Evolutionary conservation across 2,329 filamentous ascomycete species (phyloP).

Genomic region (Phialophora expanda): DNA sequence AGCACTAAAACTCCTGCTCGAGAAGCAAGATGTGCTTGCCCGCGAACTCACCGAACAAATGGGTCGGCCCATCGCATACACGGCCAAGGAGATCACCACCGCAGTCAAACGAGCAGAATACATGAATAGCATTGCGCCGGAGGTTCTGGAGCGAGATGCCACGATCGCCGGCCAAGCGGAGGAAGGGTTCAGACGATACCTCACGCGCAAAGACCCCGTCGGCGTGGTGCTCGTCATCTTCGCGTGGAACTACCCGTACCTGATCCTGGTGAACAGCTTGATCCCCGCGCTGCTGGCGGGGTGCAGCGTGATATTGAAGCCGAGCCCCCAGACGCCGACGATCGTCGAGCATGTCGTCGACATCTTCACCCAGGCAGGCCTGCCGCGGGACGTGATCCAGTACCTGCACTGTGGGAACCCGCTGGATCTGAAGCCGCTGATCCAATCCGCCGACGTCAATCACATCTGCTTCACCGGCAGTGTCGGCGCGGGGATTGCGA

Average conservation of each 20-base stretch:
- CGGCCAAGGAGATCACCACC: constrained; percentile 80
- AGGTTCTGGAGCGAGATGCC: constrained; percentile 74
- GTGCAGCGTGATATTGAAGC: constrained; percentile 91
- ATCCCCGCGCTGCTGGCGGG: constrained; percentile 89
- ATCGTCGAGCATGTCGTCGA: constrained; percentile 82
- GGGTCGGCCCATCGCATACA: constrained; percentile 89
- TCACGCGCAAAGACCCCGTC: constrained; percentile 78
- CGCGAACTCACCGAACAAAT: constrained; percentile 91
- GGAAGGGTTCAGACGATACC: constrained; percentile 86
- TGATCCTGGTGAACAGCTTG: constrained; percentile 90
- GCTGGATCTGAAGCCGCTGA: constrained; percentile 74
- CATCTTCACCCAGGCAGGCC: constrained; percentile 78
- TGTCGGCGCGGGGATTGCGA: constrained; percentile 81
- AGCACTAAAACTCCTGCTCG: constrained; percentile 72
- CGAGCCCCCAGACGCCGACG: constrained; percentile 91
- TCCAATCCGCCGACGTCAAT: constrained; percentile 75
- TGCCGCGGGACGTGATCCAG: constrained; percentile 83
- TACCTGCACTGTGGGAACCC: constrained; percentile 89
- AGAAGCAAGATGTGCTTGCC: constrained; percentile 78
- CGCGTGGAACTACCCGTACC: constrained; percentile 97
- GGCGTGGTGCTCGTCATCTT: constrained; percentile 89
- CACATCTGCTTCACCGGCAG: constrained; percentile 94
- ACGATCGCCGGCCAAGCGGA: constrained; percentile 72
- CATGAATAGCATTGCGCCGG: constrained; percentile 79
- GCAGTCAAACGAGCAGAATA: constrained; percentile 86